A percentile compares a stretch with the other conserved stretches of the same genome.
These are phyloP conservation scores for Dactylellina sp. DNA, from an alignment of 2,329 filamentous ascomycete species.

Conservation along the genomic window DNA sequence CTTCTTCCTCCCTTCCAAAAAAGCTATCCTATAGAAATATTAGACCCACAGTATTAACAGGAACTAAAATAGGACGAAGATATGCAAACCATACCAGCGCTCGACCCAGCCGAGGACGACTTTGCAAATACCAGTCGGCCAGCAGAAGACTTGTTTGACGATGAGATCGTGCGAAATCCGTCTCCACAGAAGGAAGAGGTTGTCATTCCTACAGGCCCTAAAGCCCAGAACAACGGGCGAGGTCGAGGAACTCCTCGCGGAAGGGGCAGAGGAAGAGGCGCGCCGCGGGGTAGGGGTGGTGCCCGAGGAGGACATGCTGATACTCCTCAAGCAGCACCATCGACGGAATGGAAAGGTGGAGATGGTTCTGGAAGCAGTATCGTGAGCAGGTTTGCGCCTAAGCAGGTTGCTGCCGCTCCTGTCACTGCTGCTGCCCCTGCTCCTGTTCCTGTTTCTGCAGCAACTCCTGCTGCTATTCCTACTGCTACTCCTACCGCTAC, in stretches of 20 bases:
- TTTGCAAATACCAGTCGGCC: conserved; percentile 60
- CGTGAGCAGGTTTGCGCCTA: conserved; percentile 36
- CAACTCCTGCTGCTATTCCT: conserved; percentile 35
- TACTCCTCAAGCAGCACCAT: background rate
- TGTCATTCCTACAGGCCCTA: conserved; percentile 51
- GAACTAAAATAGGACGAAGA: conserved; percentile 34
- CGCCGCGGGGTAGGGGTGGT: conserved; percentile 31
- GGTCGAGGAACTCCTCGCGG: conserved; percentile 40
- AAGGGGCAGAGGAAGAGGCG: conserved; percentile 35
- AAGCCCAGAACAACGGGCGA: conserved; percentile 51
- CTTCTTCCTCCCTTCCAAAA: too few relatives aligned
- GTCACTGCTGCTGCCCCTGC: background rate
- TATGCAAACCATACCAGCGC: conserved; percentile 43
- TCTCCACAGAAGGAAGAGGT: conserved; percentile 54
- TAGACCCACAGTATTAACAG: background rate
- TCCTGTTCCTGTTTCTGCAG: conserved; percentile 17
- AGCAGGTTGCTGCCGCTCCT: conserved; percentile 5
- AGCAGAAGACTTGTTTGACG: conserved; percentile 60
- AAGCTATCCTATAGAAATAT: conserved; percentile 4
- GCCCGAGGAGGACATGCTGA: conserved; percentile 26
- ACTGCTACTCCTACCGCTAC: conserved; percentile 2
- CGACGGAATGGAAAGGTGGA: conserved; percentile 31
- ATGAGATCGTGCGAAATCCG: conserved; percentile 58
- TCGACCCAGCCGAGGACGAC: conserved; percentile 56
- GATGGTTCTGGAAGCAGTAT: conserved; percentile 33